phyloP scores from a whole-genome alignment of 441 rosid species.

The Daphne laureola region DNA sequence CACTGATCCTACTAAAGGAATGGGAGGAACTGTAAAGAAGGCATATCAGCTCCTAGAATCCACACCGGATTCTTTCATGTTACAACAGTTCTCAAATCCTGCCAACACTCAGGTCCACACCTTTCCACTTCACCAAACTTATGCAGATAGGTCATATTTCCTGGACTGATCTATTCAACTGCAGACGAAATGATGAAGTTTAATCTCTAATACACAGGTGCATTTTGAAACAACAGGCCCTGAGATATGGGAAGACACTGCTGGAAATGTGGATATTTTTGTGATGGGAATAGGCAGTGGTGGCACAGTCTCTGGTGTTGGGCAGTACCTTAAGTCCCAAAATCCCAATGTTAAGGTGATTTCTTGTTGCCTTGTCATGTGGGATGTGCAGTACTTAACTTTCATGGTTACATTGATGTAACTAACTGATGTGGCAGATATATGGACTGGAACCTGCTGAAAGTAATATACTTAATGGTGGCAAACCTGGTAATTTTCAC shows the following conservation, averaged over 20 bases:
- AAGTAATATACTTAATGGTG: slow-evolving; percentile 87
- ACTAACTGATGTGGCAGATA: slow-evolving; percentile 37
- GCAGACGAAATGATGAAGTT: not conserved
- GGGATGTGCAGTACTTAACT: not conserved
- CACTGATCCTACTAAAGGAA: slow-evolving; percentile 87
- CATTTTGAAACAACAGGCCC: slow-evolving; percentile 93
- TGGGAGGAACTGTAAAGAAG: slow-evolving; percentile 93
- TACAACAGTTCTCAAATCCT: slow-evolving; percentile 82
- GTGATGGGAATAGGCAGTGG: slow-evolving; percentile 97
- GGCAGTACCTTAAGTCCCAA: slow-evolving; percentile 75
- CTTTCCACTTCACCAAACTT: not conserved
- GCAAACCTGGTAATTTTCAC: slow-evolving; percentile 64
- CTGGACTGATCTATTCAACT: not conserved
- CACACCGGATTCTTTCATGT: slow-evolving; percentile 70
- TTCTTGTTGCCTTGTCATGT: not conserved
- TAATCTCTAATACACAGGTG: slow-evolving; percentile 30
- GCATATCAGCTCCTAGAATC: slow-evolving; percentile 65
- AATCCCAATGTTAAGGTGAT: slow-evolving; percentile 81
- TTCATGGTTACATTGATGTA: slow-evolving; percentile 2
- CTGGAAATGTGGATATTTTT: slow-evolving; percentile 79
- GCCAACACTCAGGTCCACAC: slow-evolving; percentile 59
- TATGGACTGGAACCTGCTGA: slow-evolving; percentile 94
- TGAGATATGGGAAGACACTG: slow-evolving; percentile 93
- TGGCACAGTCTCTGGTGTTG: slow-evolving; percentile 91
- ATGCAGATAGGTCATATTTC: not conserved